Evolutionary conservation across 1,284 basidiomycete genomes (phyloP).

Genomic region (Apiotrichum montevideense): DNA sequence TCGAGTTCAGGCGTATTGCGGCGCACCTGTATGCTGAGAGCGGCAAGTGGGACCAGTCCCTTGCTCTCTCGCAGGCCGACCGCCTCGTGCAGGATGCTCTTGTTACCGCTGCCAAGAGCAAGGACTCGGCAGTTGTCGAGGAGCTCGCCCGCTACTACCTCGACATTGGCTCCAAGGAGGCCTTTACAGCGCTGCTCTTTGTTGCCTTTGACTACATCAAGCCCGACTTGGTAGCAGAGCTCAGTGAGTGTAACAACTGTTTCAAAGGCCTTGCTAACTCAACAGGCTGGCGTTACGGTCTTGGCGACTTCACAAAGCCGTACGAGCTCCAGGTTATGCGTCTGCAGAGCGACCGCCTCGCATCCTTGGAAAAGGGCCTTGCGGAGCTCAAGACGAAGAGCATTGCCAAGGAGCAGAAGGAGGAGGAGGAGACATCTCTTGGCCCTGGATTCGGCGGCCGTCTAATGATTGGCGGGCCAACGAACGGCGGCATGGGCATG

Average conservation of each 20-base stretch:
- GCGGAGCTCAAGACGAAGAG: conserved; percentile 42
- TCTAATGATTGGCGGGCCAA: conserved; percentile 44
- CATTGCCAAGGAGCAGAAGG: conserved; percentile 9
- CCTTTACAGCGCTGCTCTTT: conserved; percentile 84
- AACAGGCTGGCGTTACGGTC: conserved; percentile 75
- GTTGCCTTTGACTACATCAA: conserved; percentile 89
- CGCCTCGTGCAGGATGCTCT: conserved; percentile 92
- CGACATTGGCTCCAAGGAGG: conserved; percentile 97
- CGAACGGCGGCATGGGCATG: conserved; percentile 17
- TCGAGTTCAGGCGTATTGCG: conserved; percentile 92
- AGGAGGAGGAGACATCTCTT: conserved; percentile 29
- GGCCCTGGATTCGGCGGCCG: conserved; percentile 43
- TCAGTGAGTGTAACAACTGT: conserved; percentile 42
- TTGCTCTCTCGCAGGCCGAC: conserved; percentile 89
- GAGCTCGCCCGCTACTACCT: conserved; percentile 91
- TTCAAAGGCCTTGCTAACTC: too few species aligned
- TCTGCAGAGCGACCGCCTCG: conserved; percentile 36
- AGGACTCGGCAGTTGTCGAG: conserved; percentile 76
- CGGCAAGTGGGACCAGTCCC: conserved; percentile 87
- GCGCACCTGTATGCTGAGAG: conserved; percentile 95
- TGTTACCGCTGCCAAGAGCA: conserved; percentile 80
- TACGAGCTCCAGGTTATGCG: conserved; percentile 68
- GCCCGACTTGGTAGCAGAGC: conserved; percentile 85
- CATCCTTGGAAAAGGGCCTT: conserved; percentile 44
- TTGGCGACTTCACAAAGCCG: conserved; percentile 95